A percentile compares a stretch with the other conserved stretches of the same genome.
Evolutionary conservation across 2,329 filamentous ascomycete species (phyloP).

Genomic region (Epichloe scottii): DNA sequence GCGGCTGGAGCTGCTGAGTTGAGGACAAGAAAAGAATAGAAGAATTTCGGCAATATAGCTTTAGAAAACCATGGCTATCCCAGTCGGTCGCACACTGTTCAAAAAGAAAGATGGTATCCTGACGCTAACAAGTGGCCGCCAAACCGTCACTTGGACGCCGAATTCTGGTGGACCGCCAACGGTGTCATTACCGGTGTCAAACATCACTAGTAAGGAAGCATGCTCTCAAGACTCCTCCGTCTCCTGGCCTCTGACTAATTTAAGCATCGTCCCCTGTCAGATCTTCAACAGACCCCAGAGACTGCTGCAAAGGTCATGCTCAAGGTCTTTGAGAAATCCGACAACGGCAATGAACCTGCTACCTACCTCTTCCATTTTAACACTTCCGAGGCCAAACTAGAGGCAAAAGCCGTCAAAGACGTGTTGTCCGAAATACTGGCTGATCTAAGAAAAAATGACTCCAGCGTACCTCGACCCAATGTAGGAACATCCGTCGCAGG

Average conservation of each 20-base stretch:
- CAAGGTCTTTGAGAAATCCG: slow-evolving; percentile 70
- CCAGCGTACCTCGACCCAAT: slow-evolving; percentile 35
- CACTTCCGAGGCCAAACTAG: slow-evolving; percentile 61
- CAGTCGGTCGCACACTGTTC: slow-evolving; percentile 60
- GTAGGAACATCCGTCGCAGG: slow-evolving; percentile 15
- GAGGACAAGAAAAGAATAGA: neutral
- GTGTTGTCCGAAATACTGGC: slow-evolving; percentile 67
- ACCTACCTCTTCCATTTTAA: slow-evolving; percentile 86
- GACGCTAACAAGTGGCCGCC: slow-evolving; percentile 59
- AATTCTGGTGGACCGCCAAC: slow-evolving; percentile 49
- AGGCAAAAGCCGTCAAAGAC: slow-evolving; percentile 79
- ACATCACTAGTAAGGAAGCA: slow-evolving; percentile 59
- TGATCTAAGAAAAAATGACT: slow-evolving; percentile 46
- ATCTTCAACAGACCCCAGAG: slow-evolving; percentile 90
- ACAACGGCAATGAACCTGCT: slow-evolving; percentile 45
- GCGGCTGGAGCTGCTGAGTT: neutral
- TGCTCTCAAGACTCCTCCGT: slow-evolving; percentile 1
- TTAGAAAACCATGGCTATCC: slow-evolving; percentile 36
- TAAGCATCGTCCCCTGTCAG: slow-evolving; percentile 27
- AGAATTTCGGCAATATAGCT: neutral
- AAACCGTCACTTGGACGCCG: slow-evolving; percentile 71
- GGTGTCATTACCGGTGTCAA: slow-evolving; percentile 57
- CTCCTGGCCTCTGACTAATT: neutral
- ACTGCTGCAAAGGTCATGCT: slow-evolving; percentile 84
- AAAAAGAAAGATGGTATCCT: slow-evolving; percentile 94